Evolutionary conservation across 805 yeast species (phyloP).

Genomic region (Zygotorulaspora chibaensis): DNA sequence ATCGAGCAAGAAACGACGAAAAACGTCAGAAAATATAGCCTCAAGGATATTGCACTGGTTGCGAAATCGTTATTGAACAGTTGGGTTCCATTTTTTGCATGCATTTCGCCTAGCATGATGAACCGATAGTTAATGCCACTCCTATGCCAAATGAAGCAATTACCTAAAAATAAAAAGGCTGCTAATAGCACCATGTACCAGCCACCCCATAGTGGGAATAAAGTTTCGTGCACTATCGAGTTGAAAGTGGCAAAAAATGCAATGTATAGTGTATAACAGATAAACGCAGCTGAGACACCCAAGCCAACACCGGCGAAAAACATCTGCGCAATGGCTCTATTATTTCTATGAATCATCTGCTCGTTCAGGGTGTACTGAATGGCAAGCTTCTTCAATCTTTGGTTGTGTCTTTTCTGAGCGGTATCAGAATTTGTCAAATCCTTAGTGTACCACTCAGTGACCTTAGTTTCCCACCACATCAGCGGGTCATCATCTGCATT

Average conservation of each 20-base stretch:
- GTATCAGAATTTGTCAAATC: constrained; percentile 26
- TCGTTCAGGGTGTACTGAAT: constrained; percentile 31
- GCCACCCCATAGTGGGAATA: constrained; percentile 92
- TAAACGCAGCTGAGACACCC: constrained; percentile 69
- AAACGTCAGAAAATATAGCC: constrained; percentile 57
- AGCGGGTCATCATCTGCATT: constrained; percentile 30
- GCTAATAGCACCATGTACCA: constrained; percentile 64
- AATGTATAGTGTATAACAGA: constrained; percentile 51
- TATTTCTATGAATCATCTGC: constrained; percentile 33
- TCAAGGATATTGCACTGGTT: constrained; percentile 38
- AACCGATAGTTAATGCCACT: constrained; percentile 84
- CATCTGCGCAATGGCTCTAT: constrained; percentile 37
- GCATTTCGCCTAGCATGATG: constrained; percentile 73
- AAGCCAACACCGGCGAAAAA: constrained; percentile 62
- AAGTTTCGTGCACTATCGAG: constrained; percentile 32
- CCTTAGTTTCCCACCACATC: constrained; percentile 30
- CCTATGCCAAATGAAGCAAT: constrained; percentile 67
- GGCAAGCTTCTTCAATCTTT: constrained; percentile 28
- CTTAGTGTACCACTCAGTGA: constrained; percentile 40
- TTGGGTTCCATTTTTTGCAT: constrained; percentile 50
- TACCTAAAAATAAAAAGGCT: constrained; percentile 57
- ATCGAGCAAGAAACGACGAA: constrained; percentile 54
- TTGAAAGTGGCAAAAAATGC: constrained; percentile 49
- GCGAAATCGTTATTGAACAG: constrained; percentile 37
- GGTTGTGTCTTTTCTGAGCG: constrained; percentile 28